phyloP scores from a whole-genome alignment of 2,329 filamentous ascomycete genomes.

The Colletotrichum chrysophilum region DNA sequence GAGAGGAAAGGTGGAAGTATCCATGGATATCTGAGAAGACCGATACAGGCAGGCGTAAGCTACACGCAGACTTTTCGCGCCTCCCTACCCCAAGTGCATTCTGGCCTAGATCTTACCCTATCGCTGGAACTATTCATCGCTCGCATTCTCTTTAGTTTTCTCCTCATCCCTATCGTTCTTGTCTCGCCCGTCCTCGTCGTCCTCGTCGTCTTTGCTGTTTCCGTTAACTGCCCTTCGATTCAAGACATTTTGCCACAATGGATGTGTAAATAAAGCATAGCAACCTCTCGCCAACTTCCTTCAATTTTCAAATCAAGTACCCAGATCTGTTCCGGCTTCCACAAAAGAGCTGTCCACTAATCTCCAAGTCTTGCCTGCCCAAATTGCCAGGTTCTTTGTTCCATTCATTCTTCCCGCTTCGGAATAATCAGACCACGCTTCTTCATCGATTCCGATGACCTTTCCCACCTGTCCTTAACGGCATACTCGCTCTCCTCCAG shows the following conservation, averaged over 20 bases:
- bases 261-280: not conserved
- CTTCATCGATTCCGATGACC: not conserved
- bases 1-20: not conserved
- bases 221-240: accelerated
- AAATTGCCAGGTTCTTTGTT: not conserved
- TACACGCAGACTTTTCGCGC: not conserved
- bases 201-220: not conserved
- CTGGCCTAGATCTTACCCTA: not conserved
- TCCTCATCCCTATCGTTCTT: not conserved
- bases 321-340: not conserved
- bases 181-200: accelerated
- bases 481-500: not conserved
- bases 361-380: not conserved
- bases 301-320: not conserved
- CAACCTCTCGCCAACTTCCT: not conserved
- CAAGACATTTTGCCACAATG: not conserved
- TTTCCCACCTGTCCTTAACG: not conserved
- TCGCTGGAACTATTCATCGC: no score
- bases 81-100: not conserved
- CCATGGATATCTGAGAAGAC: no score
- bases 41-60: not conserved
- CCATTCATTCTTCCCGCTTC: not conserved
- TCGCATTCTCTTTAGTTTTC: accelerated
- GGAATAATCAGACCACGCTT: not conserved
- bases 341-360: not conserved